phyloP scores from a whole-genome alignment of 2,329 filamentous ascomycete genomes.

The Verruconis gallopava region DNA sequence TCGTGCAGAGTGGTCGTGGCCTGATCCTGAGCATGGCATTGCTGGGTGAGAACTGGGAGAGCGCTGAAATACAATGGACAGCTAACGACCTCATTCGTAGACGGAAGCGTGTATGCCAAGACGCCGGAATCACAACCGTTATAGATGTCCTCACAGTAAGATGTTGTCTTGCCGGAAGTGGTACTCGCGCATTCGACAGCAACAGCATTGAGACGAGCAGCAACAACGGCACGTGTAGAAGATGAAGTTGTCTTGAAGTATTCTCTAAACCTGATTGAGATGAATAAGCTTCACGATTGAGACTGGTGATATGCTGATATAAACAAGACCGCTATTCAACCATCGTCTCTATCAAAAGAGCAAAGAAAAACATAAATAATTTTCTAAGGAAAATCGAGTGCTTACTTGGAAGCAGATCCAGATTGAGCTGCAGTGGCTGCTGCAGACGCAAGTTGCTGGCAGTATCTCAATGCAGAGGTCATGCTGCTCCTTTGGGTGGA shows the following conservation, averaged over 20 bases:
- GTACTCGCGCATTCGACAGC: conserved; percentile 41
- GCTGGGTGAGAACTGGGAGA: not conserved
- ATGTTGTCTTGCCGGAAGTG: conserved; percentile 35
- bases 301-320: not conserved
- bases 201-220: conserved; percentile 39
- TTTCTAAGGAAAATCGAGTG: too few relatives aligned
- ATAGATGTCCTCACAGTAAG: conserved; percentile 48
- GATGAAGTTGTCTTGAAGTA: conserved; percentile 50
- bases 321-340: too few relatives aligned
- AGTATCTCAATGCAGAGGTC: conserved; percentile 40
- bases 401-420: conserved; percentile 32
- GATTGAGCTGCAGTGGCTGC: conserved; percentile 41
- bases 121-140: conserved; percentile 29
- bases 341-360: too few relatives aligned
- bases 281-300: not conserved
- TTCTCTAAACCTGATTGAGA: conserved; percentile 29
- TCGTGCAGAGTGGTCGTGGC: conserved; percentile 54
- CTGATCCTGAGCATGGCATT: conserved; percentile 47
- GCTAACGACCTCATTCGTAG: conserved; percentile 7
- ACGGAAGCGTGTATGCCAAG: conserved; percentile 10
- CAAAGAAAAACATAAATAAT: too few relatives aligned
- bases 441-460: conserved; percentile 38
- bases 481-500: conserved; percentile 33
- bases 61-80: conserved; percentile 8
- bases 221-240: conserved; percentile 36